phyloP scores from a whole-genome alignment of 345 rosid genomes.

The Eucalyptus viminalis region DNA sequence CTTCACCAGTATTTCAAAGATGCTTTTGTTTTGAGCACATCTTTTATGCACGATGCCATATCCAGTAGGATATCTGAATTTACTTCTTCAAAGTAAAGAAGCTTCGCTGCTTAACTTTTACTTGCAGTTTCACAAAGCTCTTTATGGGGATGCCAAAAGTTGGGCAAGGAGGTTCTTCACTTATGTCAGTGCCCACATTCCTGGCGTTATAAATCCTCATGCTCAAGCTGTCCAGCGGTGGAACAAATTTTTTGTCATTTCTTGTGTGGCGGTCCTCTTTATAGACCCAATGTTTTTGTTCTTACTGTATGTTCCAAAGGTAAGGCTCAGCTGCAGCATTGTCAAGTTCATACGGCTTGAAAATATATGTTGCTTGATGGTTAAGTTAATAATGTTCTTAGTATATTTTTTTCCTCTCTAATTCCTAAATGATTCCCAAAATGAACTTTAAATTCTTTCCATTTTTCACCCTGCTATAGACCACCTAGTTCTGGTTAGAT shows the following conservation, averaged over 20 bases:
- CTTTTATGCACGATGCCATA: background rate
- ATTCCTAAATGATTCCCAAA: background rate
- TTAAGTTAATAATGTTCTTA: background rate
- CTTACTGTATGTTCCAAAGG: conserved; percentile 39
- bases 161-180: conserved; percentile 52
- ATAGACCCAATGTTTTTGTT: conserved; percentile 82
- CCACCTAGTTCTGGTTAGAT: background rate
- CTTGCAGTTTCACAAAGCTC: conserved; percentile 13
- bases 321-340: conserved; percentile 1
- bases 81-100: background rate
- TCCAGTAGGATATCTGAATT: background rate
- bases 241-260: conserved; percentile 58
- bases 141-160: conserved; percentile 78
- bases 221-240: conserved; percentile 44
- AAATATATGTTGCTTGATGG: background rate
- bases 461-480: background rate
- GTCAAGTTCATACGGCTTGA: background rate
- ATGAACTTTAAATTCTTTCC: background rate
- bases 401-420: background rate
- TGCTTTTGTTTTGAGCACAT: background rate
- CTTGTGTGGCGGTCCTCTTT: conserved; percentile 66
- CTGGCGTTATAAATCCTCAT: conserved; percentile 84
- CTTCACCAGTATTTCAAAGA: background rate
- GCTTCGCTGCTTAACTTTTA: background rate
- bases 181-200: conserved; percentile 17